Percentiles rank a stretch among this genome's conserved stretches.
Conservation (phyloP, 2,329 filamentous ascomycete genomes). For the Fusarium albidum region DNA sequence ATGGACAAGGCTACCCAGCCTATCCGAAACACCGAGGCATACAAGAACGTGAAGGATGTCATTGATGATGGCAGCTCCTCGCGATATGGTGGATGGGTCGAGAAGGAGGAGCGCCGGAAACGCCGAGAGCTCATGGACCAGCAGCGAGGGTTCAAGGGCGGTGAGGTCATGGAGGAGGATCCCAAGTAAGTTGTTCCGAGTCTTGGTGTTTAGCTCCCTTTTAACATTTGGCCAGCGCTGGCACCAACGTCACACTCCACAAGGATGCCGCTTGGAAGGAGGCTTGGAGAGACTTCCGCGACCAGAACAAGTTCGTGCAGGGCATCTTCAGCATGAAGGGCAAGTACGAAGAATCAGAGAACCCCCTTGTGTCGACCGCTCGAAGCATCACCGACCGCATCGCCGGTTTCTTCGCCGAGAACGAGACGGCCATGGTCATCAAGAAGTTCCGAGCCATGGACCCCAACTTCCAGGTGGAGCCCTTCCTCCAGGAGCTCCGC, state of each 20-base stretch:
- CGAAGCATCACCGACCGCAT: conserved; percentile 93
- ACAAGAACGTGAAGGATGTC: conserved; percentile 92
- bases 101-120: conserved; percentile 91
- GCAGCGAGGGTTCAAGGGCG: conserved; percentile 55
- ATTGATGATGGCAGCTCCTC: conserved; percentile 98
- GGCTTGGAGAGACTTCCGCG: conserved; percentile 95
- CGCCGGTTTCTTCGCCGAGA: conserved; percentile 96
- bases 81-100: conserved; percentile 93
- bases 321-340: conserved; percentile 85
- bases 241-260: conserved; percentile 92
- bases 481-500: conserved; percentile 92
- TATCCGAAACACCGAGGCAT: conserved; percentile 92
- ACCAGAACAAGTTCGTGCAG: conserved; percentile 88
- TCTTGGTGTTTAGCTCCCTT: conserved; percentile 7
- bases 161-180: conserved; percentile 78
- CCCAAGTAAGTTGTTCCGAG: conserved; percentile 75
- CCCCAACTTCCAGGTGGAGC: conserved; percentile 91
- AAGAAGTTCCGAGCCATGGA: conserved; percentile 98
- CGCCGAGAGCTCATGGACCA: conserved; percentile 78
- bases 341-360: conserved; percentile 95
- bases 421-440: conserved; percentile 96
- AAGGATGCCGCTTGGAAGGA: conserved; percentile 99
- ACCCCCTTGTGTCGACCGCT: conserved; percentile 91
- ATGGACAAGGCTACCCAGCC: conserved; percentile 96
- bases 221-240: conserved; percentile 71